Percentiles rank a stretch among this genome's conserved stretches.
Evolutionary conservation across 257 asterid genomes (phyloP).

Genomic region (Perilla frutescens): DNA sequence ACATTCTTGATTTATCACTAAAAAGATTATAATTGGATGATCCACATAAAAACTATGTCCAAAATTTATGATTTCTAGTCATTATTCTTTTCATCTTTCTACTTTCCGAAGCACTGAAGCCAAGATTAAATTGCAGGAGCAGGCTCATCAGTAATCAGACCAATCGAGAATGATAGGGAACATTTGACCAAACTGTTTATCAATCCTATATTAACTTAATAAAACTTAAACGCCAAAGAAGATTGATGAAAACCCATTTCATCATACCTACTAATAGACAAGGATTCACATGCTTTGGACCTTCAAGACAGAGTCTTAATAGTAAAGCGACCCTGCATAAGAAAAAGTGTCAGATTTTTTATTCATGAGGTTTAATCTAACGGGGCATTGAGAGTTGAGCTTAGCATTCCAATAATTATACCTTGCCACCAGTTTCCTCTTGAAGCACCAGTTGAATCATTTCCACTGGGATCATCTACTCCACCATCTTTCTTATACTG

Average conservation of each 20-base stretch:
- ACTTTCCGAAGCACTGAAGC: neutral
- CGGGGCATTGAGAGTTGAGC: neutral
- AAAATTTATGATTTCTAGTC: neutral
- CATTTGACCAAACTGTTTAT: neutral
- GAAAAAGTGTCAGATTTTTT: neutral
- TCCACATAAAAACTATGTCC: neutral
- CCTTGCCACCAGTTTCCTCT: constrained; percentile 73
- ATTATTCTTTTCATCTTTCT: neutral
- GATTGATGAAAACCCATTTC: neutral
- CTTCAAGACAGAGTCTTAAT: constrained; percentile 35
- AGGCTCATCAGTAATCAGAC: neutral
- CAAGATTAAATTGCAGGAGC: constrained; percentile 5
- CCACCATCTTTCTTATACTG: constrained; percentile 50
- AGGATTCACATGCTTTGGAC: constrained; percentile 36
- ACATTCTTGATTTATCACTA: neutral
- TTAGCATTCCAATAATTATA: constrained; percentile 28
- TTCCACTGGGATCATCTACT: constrained; percentile 42
- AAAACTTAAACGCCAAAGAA: neutral
- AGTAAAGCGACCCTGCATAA: constrained; percentile 57
- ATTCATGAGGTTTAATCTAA: neutral
- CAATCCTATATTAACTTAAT: neutral
- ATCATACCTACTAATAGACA: constrained; percentile 39
- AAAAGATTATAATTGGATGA: neutral
- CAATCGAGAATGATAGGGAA: neutral
- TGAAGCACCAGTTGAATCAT: constrained; percentile 42